phyloP scores from a whole-genome alignment of 176 grass and related monocot genomes.

The Musa schizocarpa region DNA sequence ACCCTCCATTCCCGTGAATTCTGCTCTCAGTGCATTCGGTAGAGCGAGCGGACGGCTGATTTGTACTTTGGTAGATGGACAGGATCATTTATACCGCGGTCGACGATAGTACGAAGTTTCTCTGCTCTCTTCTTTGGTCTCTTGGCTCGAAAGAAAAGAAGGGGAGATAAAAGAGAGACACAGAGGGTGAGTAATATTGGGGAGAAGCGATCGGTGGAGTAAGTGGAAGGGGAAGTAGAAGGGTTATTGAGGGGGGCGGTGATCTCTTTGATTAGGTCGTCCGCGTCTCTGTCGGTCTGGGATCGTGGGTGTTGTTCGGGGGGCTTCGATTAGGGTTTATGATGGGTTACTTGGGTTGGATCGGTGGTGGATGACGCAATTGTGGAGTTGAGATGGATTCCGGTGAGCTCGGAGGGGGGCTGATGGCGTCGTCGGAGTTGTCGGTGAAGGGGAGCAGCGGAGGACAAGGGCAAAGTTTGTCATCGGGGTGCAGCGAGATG shows the following conservation, averaged over 20 bases:
- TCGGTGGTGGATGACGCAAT: slow-evolving; percentile 6
- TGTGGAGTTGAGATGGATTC: not conserved
- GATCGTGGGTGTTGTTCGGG: not conserved
- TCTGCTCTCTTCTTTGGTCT: not conserved
- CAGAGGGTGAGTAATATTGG: not conserved
- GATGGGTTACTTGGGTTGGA: not conserved
- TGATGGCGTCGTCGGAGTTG: slow-evolving; percentile 21
- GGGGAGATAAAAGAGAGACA: not conserved
- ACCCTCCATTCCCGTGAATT: not conserved
- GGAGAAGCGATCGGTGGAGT: not conserved
- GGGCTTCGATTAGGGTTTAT: slow-evolving; percentile 28
- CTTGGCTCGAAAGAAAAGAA: not conserved
- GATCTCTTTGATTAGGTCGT: not conserved
- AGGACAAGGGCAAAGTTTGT: not conserved
- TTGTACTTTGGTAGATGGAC: not conserved
- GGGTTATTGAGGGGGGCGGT: not conserved
- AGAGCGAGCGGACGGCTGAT: not conserved
- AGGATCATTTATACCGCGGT: not conserved
- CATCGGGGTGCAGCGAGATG: slow-evolving; percentile 22
- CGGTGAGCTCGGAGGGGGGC: not conserved
- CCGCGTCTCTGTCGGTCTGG: too few relatives aligned
- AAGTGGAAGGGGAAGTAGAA: not conserved
- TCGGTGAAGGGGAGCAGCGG: slow-evolving; percentile 27
- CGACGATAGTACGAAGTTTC: slow-evolving; percentile 14
- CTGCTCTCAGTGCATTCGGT: not conserved